phyloP scores from a whole-genome alignment of 495 filamentous ascomycete species.

The Penicillium psychrofluorescens region DNA sequence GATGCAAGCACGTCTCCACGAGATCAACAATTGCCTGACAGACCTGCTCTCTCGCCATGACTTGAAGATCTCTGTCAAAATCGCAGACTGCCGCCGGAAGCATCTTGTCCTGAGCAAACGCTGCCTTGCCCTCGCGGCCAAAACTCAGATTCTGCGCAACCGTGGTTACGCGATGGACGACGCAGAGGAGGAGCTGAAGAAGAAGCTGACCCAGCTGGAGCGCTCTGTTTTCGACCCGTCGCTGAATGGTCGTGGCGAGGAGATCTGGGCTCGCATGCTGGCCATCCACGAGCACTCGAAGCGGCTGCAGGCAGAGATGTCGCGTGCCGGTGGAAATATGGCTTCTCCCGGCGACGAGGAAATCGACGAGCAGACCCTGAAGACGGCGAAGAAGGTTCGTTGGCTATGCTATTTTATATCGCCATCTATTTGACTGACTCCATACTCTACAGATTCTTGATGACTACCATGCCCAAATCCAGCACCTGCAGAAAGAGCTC shows the following conservation, averaged over 20 bases:
- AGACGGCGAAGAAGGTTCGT: constrained; percentile 77
- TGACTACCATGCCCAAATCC: constrained; percentile 82
- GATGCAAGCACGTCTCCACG: constrained; percentile 76
- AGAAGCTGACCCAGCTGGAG: constrained; percentile 72
- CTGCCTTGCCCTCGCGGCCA: constrained; percentile 76
- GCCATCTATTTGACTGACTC: constrained; percentile 6
- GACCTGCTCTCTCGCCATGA: constrained; percentile 76
- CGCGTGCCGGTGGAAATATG: constrained; percentile 50
- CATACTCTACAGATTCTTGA: constrained; percentile 61
- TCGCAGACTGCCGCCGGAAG: constrained; percentile 71
- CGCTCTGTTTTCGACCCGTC: constrained; percentile 73
- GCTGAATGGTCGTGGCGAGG: constrained; percentile 75
- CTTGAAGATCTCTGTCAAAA: constrained; percentile 68
- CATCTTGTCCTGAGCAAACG: constrained; percentile 76
- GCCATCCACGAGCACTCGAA: constrained; percentile 73
- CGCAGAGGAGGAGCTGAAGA: constrained; percentile 84
- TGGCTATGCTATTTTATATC: not conserved
- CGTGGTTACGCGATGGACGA: constrained; percentile 86
- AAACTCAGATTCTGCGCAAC: constrained; percentile 87
- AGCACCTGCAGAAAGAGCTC: constrained; percentile 76
- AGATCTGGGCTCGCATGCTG: constrained; percentile 94
- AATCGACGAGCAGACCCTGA: constrained; percentile 71
- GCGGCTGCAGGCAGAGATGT: constrained; percentile 71
- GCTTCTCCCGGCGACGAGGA: constrained; percentile 41
- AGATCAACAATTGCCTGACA: constrained; percentile 81